Evolutionary conservation across 2,329 filamentous ascomycete genomes (phyloP), one percentile per base, ranked within the genome.

Genomic region (Leptographium galeiforme): DNA sequence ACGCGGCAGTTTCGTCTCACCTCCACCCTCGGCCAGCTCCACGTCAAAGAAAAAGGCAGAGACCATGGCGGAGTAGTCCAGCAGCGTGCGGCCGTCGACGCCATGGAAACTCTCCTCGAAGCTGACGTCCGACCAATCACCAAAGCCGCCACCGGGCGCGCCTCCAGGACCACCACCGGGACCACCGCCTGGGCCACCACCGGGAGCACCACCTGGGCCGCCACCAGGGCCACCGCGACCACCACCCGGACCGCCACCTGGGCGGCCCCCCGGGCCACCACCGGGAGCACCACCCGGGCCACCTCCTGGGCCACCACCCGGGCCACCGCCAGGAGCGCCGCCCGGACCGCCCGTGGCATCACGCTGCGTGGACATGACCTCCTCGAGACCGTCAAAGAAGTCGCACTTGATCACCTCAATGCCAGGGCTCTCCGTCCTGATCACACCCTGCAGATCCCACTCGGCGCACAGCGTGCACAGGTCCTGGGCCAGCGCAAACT

Each of bases 321-420:
- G 43, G 6, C 43, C 43, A 14, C 43, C 43, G 11, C 43, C 43
- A 4, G 19, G 43, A 8, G 18, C 43, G 3, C 43, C 43, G 19
- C 43, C 43, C 6, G 44, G 41, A 2, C 39, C 48, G n/a, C 19
- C 34, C n/a, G 8, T 4, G 18, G 18, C 41, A 32, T 19, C 18
- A 13, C 53, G 53, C 25, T 34, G 53, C 38, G 50, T 19, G 18
- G 43, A 32, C 44, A 51, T 48, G 8, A 54, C 38, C 38, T 48
- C n/a, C 36, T 51, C 48, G 2, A 54, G 38, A 36, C 53, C 53
- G 34, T 52, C 53, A 14, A 30, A 45, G 25, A 55, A 55, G 50
- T 55, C 44, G 46, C 53, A 55, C 18, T 55, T 41, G 50, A 55
- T 55, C 4, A 55, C 47, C 40, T 55, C 53, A n/a, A 47, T 45